Evolutionary conservation across 768 basidiomycete species (phyloP).

Genomic region (Amanita rimosa): DNA sequence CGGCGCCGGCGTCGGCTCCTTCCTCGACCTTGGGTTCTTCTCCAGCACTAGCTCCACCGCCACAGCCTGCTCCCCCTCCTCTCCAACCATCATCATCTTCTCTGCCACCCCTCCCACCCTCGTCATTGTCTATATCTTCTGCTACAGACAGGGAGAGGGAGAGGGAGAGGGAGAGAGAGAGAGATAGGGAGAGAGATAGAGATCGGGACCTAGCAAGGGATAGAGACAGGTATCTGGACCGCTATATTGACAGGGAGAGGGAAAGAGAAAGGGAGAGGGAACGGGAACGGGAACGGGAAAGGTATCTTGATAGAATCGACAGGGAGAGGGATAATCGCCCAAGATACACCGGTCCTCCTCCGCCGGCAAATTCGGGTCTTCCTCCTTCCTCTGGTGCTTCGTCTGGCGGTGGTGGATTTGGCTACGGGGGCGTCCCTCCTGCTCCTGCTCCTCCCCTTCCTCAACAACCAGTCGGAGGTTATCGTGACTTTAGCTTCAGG

Average conservation of each 20-base stretch:
- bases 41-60: neutral
- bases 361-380: neutral
- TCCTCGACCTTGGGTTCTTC: neutral
- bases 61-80: no score
- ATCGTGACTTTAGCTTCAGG: neutral
- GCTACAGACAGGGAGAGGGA: neutral
- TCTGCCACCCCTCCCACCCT: neutral
- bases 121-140: no score
- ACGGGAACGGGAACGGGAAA: neutral
- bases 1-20: neutral
- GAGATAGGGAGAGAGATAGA: neutral
- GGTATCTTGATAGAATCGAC: neutral
- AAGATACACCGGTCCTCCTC: neutral
- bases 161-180: neutral
- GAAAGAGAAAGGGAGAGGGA: neutral
- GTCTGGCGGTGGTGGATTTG: no score
- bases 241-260: neutral
- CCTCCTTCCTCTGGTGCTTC: no score
- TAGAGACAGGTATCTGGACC: neutral
- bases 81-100: neutral
- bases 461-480: neutral
- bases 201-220: neutral
- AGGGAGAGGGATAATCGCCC: neutral
- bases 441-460: no score
- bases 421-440: no score